Evolutionary conservation across 495 filamentous ascomycete genomes (phyloP).

Genomic region (Penicillium goetzii): DNA sequence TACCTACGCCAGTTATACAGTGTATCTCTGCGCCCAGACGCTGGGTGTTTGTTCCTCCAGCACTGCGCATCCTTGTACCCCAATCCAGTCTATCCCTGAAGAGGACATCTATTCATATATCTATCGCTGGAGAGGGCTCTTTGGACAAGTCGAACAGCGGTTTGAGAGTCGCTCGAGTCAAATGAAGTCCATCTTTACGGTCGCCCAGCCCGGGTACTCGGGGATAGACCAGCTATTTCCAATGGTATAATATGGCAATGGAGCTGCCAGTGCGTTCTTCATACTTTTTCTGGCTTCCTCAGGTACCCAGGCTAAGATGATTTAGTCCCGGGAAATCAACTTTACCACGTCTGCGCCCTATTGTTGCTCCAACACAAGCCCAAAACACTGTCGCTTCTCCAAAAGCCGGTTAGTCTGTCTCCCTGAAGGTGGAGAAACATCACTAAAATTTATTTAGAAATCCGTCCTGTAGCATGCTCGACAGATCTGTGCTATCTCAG

Average conservation of each 20-base stretch:
- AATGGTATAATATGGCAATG: slow-evolving; percentile 45
- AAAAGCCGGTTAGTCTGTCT: slow-evolving; percentile 28
- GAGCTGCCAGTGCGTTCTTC: slow-evolving; percentile 39
- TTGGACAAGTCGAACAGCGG: slow-evolving; percentile 44
- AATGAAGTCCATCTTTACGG: slow-evolving; percentile 39
- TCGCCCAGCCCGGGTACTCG: slow-evolving; percentile 19
- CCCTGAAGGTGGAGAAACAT: background rate
- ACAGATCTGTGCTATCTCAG: slow-evolving; percentile 51
- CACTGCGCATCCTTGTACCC: slow-evolving; percentile 21
- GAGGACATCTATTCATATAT: slow-evolving; percentile 31
- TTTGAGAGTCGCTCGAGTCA: slow-evolving; percentile 43
- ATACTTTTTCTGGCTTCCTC: background rate
- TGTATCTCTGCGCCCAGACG: slow-evolving; percentile 46
- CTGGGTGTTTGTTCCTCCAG: slow-evolving; percentile 34
- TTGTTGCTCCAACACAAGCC: slow-evolving; percentile 44
- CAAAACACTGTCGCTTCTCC: slow-evolving; percentile 31
- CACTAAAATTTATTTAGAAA: slow-evolving; percentile 23
- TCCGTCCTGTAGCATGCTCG: slow-evolving; percentile 51
- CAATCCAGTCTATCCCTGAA: slow-evolving; percentile 26
- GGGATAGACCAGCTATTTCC: slow-evolving; percentile 33
- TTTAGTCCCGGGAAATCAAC: slow-evolving; percentile 47
- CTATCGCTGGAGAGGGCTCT: slow-evolving; percentile 40
- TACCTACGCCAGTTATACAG: slow-evolving; percentile 48
- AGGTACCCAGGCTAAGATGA: background rate
- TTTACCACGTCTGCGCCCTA: slow-evolving; percentile 47